Evolutionary conservation across 31 red algal genomes (phyloP), one percentile per base, ranked within the genome.

Genomic region (Asparagopsis taxiformis): DNA sequence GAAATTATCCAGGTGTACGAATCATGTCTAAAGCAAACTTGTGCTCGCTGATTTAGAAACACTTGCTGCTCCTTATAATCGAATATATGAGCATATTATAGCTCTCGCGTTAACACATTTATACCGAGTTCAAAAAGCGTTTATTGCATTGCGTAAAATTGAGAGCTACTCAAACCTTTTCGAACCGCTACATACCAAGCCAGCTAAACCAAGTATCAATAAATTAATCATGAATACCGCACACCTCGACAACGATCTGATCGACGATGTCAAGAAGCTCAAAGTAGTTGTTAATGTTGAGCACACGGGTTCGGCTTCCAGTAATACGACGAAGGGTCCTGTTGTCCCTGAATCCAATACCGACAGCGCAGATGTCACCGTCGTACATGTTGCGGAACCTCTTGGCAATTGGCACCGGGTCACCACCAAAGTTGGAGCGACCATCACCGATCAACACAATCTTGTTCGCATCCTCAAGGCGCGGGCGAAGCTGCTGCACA

Each of bases 361-460:
- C 41, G 8, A 46, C 41, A 9, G 41, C 41, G 41, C 41, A 46
- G 41, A 46, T 46, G 8, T 46, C 41, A 9, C 41, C 41, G 13
- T 46, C 13, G 41, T 46, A 46, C 8, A 9, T 6, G 13, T 6
- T 9, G 13, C 41, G 41, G 41, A 46, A 46, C 8, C 41, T 6
- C 6, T 13, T 6, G 8, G 41, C 41, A 6, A 46, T 6, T 9
- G 8, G 41, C 6, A 46, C 41, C 8, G 41, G 41, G 41, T 46
- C 41, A 13, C 13, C 13, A 46, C 41, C 41, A 13, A 46, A 46
- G 41, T 46, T 46, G 41, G 41, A 13, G 41, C 13, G 6, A 13
- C 60, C 60, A 20, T 64, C 60, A 29, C 25, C 15, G 4, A 64
- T 10, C 26, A 64, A 7, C 8, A 64, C 33, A 35, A 64, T 64